Evolutionary conservation across 2,329 filamentous ascomycete genomes (phyloP), one percentile per base, ranked within the genome.

Genomic region (Macrophomina phaseolina): DNA sequence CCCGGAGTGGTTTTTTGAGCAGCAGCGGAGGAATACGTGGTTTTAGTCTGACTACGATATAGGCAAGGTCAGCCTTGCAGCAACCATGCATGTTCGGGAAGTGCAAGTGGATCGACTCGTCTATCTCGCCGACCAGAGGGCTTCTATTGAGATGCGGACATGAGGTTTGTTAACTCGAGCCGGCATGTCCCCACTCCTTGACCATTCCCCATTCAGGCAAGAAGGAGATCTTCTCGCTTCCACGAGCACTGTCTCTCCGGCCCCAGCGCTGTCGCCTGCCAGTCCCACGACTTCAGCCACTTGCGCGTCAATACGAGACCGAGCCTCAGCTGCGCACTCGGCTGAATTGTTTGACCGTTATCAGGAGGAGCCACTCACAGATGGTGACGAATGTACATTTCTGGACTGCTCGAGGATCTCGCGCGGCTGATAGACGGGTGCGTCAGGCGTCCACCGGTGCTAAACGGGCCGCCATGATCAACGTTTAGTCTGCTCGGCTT

Each of bases 51-150:
- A 62, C 16, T 30, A 8, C 42, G 7, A 48, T 48, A 62, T 62
- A 49, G 42, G 42, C 5, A 62, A 12, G 58, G 42, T 49, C 42
- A 49, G 42, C 42, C 58, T 62, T 48, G 58, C 58, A 48, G 58
- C 18, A 38, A 14, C 45, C 40, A 18, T 42, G 45, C 58, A 18
- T 42, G 36, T 28, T 18, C 58, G 11, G 30, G 45, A 11, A 6
- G 5, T 34, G 23, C 45, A 12, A 38, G 36, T 38, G 36, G 11
- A 38, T 38, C 36, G 30, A 9, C 45, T 62, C 58, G 58, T 36
- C 58, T 62, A 62, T 62, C 58, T 62, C 34, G 42, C 30, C 30
- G 30, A 36, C 16, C 5, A 48, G n/a, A 9, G n/a, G 32, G 16
- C 30, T 36, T 6, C 16, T 2, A 4, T n/a, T 4, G 45, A 14